A percentile compares a stretch with the other conserved stretches of the same genome.
Evolutionary conservation across 1,284 basidiomycete species (phyloP).

Genomic region (Trichosporon sp.): DNA sequence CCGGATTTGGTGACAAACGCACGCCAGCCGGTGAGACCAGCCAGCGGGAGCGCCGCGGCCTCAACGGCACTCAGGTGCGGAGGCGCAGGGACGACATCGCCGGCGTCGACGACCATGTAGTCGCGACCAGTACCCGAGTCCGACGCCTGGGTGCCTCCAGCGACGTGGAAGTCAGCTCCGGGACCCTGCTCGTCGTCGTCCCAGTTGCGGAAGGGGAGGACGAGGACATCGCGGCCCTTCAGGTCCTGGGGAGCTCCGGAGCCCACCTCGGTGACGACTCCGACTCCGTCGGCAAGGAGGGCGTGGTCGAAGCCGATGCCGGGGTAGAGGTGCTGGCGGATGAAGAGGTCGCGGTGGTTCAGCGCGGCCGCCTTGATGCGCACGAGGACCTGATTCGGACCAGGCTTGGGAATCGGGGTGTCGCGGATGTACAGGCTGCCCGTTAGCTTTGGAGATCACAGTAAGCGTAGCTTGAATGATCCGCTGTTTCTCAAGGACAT

Average conservation of each 20-base stretch:
- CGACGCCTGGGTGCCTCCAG: slow-evolving; percentile 23
- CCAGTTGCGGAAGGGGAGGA: slow-evolving; percentile 30
- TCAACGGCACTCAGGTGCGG: slow-evolving; percentile 26
- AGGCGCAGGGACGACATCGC: slow-evolving; percentile 31
- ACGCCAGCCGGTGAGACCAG: slow-evolving; percentile 30
- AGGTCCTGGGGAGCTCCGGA: slow-evolving; percentile 16
- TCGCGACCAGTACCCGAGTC: slow-evolving; percentile 32
- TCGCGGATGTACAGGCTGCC: slow-evolving; percentile 27
- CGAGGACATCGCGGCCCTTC: slow-evolving; percentile 19
- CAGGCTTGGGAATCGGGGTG: slow-evolving; percentile 28
- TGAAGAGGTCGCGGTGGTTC: slow-evolving; percentile 36
- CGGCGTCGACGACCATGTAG: slow-evolving; percentile 27
- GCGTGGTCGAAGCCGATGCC: slow-evolving; percentile 27
- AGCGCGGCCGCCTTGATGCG: slow-evolving; percentile 30
- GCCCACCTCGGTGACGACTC: slow-evolving; percentile 26
- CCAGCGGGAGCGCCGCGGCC: slow-evolving; percentile 29
- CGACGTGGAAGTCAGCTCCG: slow-evolving; percentile 28
- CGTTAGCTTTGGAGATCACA: slow-evolving; percentile 17
- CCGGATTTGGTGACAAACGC: slow-evolving; percentile 30
- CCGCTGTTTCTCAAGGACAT: no score
- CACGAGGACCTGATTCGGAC: slow-evolving; percentile 21
- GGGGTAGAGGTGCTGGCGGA: slow-evolving; percentile 32
- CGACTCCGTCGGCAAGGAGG: slow-evolving; percentile 28
- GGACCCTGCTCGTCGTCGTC: slow-evolving; percentile 28
- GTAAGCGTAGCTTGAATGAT: no score